A percentile compares a stretch with the other conserved stretches of the same genome.
These are phyloP conservation scores for Mycena sp. DNA, from an alignment of 1,284 basidiomycete genomes.

Conservation along the genomic window DNA sequence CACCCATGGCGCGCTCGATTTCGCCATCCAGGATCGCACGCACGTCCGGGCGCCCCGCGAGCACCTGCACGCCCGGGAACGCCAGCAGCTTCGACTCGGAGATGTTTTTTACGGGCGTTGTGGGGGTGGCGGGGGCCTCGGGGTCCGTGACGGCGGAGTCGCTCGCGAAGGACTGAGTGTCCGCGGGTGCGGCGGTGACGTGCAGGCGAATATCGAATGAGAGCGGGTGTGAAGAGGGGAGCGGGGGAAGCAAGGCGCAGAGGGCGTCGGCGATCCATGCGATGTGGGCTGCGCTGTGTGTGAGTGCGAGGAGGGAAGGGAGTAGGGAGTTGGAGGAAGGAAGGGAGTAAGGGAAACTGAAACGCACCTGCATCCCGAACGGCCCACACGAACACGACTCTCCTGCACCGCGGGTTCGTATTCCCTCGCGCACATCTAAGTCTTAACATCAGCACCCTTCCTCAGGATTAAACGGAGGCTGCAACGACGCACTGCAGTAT, in stretches of 20 bases:
- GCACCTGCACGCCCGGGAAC: slow-evolving; percentile 10
- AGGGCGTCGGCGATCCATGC: slow-evolving; percentile 47
- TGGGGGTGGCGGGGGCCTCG: slow-evolving; percentile 1
- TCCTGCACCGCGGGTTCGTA: slow-evolving; percentile 34
- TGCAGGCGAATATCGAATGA: slow-evolving; percentile 45
- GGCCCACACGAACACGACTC: slow-evolving; percentile 50
- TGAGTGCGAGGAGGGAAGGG: too few species aligned
- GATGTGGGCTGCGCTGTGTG: slow-evolving; percentile 43
- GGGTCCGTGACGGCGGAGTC: neutral
- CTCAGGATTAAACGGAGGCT: slow-evolving; percentile 9
- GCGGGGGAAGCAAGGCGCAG: slow-evolving; percentile 33
- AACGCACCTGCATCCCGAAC: slow-evolving; percentile 46
- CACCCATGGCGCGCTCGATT: slow-evolving; percentile 31
- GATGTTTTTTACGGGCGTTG: neutral
- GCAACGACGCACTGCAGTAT: slow-evolving; percentile 42
- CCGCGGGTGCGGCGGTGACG: slow-evolving; percentile 37
- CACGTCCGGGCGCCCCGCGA: slow-evolving; percentile 41
- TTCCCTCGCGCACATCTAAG: slow-evolving; percentile 35
- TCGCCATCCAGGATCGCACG: slow-evolving; percentile 35
- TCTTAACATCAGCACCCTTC: too few species aligned
- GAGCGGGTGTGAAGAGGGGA: slow-evolving; percentile 32
- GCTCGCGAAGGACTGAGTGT: slow-evolving; percentile 14
- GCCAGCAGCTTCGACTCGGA: slow-evolving; percentile 3
- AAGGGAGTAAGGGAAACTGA: neutral
- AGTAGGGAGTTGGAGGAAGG: neutral